Evolutionary conservation across 2,329 filamentous ascomycete species (phyloP).

Genomic region (Scedosporium dehoogii): DNA sequence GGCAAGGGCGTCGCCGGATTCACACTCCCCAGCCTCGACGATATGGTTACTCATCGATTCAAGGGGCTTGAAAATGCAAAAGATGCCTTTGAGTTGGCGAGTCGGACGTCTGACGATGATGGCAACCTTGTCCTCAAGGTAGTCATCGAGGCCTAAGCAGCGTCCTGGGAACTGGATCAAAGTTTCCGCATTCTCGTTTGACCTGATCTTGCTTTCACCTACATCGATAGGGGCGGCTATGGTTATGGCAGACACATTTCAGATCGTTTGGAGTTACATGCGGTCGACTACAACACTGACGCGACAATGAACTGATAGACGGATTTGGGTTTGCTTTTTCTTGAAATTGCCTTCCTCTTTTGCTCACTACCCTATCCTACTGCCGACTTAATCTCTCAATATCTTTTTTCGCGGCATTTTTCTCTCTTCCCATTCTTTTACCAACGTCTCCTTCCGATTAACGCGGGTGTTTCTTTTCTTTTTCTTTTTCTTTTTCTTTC

Average conservation of each 20-base stretch:
- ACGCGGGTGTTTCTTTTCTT: not conserved
- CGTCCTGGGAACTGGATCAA: not conserved
- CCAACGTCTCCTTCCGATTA: no score
- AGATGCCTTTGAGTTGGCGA: constrained; percentile 60
- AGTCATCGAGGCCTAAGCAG: constrained; percentile 45
- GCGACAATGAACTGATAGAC: constrained; percentile 6
- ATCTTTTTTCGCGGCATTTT: not conserved
- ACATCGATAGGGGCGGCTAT: not conserved
- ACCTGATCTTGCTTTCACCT: not conserved
- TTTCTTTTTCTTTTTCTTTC: not conserved
- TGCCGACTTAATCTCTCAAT: not conserved
- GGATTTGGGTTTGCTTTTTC: not conserved
- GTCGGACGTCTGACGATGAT: constrained; percentile 55
- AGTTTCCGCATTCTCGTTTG: not conserved
- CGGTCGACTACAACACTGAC: not conserved
- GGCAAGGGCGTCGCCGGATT: constrained; percentile 26
- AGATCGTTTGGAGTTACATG: not conserved
- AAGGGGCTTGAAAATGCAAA: constrained; percentile 52
- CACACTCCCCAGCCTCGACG: constrained; percentile 52
- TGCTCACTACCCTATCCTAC: not conserved
- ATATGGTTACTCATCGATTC: constrained; percentile 66
- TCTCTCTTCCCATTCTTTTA: not conserved
- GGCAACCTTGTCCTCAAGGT: constrained; percentile 66
- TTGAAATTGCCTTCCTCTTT: not conserved
- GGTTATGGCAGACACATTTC: not conserved